Conservation (phyloP, 768 basidiomycete species). For the Pholiota microspora region DNA sequence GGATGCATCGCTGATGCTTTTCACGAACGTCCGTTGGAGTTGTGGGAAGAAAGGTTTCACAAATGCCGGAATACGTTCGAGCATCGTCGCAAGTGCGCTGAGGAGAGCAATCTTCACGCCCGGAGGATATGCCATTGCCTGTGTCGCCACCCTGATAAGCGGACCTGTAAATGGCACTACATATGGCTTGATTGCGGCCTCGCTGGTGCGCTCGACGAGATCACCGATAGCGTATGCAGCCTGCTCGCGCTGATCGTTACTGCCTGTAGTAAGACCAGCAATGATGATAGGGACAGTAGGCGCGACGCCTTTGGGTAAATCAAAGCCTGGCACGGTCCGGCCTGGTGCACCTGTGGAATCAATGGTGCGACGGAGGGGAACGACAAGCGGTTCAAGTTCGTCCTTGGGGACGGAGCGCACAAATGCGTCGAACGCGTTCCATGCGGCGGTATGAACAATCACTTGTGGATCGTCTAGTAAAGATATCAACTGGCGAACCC, state of each 20-base stretch:
- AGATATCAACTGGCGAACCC: conserved; percentile 87
- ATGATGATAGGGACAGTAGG: conserved; percentile 86
- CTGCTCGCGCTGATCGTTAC: conserved; percentile 92
- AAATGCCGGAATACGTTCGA: conserved; percentile 81
- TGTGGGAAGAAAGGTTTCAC: conserved; percentile 99
- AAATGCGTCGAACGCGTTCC: conserved; percentile 80
- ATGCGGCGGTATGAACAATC: conserved; percentile 78
- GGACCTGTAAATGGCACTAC: conserved; percentile 96
- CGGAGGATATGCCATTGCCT: conserved; percentile 86
- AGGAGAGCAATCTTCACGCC: conserved; percentile 93
- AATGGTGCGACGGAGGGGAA: conserved; percentile 84
- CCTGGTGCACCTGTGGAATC: conserved; percentile 83
- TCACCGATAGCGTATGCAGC: conserved; percentile 97
- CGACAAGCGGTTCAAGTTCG: conserved; percentile 87
- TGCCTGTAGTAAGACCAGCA: conserved; percentile 91
- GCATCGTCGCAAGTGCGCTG: conserved; percentile 78
- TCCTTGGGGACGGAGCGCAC: conserved; percentile 92
- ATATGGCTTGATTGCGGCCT: conserved; percentile 85
- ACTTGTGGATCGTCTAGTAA: conserved; percentile 77
- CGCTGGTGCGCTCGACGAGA: conserved; percentile 84
- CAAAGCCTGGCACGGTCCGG: conserved; percentile 80
- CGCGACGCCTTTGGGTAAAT: conserved; percentile 76
- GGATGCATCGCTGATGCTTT: conserved; percentile 79
- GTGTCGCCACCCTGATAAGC: conserved; percentile 91
- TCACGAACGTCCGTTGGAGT: conserved; percentile 93